Conservation (phyloP, 192 early-diverging fungal species). For the Coemansia sp. region DNA sequence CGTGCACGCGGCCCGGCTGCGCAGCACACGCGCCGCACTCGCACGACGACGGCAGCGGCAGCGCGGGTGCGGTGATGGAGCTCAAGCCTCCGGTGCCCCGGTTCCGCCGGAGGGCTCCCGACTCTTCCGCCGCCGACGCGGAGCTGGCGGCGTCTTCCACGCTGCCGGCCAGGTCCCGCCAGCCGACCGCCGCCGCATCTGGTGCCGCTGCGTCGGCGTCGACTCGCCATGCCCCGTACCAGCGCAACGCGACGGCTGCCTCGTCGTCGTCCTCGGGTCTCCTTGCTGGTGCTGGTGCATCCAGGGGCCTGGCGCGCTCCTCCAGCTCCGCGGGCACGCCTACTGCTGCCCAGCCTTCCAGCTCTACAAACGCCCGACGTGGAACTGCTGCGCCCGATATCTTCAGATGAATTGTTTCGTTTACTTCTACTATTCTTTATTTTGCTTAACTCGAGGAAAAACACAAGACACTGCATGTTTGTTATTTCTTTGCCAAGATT, state of each 20-base stretch:
- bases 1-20: constrained; percentile 52
- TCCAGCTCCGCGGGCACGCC: neutral
- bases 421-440: neutral
- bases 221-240: neutral
- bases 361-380: neutral
- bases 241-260: neutral
- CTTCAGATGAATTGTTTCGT: constrained; percentile 25
- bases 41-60: constrained; percentile 37
- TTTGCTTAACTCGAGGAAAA: no score
- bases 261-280: neutral
- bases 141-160: neutral
- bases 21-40: constrained; percentile 54
- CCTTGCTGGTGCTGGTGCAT: neutral
- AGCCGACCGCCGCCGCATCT: neutral
- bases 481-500: no score
- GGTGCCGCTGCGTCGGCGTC: neutral
- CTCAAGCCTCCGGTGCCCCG: constrained; percentile 53
- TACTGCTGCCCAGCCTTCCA: neutral
- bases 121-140: neutral
- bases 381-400: constrained; percentile 19
- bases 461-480: no score
- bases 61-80: constrained; percentile 29
- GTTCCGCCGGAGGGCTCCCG: constrained; percentile 13
- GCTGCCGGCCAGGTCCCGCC: neutral
- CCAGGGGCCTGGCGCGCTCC: neutral